Base-by-base conservation (phyloP, 805 yeast species). In the Lipomyces mesembrius region DNA sequence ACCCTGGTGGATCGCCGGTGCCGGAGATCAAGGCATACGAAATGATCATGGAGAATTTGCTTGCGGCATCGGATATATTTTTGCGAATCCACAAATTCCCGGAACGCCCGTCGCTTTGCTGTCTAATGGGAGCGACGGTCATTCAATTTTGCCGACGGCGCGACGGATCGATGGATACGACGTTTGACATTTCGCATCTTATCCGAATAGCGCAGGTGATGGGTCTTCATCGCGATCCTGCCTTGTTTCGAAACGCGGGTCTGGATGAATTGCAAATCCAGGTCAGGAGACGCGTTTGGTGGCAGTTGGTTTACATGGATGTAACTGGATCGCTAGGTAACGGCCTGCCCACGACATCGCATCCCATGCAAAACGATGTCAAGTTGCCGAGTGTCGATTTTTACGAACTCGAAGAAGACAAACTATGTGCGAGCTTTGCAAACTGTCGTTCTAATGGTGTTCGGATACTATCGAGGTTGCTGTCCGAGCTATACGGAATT, bases 211-310 rank as follows among this genome's bases (percentile, higher is more conserved):
- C 69, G 20, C 69, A 66, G 32, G 53, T 53, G 3, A 66, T 66
- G 69, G 69, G 69, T 12, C 37, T 66, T 25, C 69, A 66, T 56
- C 59, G 69, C 12, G 69, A 66, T 52, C 69, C 69, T 6, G 9
- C 59, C 0, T 9, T 53, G 52, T 63, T 66, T 49, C 35, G 52
- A n/a, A 59, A 59, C 27, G 35, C 60, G 32, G 22, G 51, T 11
- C 11, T 27, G 5, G 61, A 37, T 17, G 59, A 49, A n/a, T 49
- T 17, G 43, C 60, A 59, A 29, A 34, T 34, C 3, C 63, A 61
- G 34, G 22, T 29, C 3, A 39, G 66, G n/a, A 58, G 69, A n/a
- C 56, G 62, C 8, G 27, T 63, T 22, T 66, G 69, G 69, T 60
- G 66, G 66, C 69, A 66, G 34, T 29, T 66, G 49, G 64, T 63